These are phyloP conservation scores for Lasiodiplodia sp. DNA, from an alignment of 2,329 filamentous ascomycete genomes.

Conservation along the genomic window DNA sequence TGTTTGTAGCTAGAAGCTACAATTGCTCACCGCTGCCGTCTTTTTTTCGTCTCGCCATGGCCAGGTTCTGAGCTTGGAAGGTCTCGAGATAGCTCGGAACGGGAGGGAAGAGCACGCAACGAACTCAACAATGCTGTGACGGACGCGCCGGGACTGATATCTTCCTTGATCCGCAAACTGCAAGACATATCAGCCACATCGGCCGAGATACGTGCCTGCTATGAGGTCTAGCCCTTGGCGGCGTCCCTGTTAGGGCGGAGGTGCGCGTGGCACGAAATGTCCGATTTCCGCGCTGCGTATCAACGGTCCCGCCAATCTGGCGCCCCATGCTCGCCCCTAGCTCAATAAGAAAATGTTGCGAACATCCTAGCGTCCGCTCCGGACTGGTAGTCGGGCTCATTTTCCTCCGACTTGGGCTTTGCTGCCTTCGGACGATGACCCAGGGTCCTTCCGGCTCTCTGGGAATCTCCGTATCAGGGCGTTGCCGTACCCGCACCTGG, in stretches of 20 bases:
- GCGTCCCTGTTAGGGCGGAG: not conserved
- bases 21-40: not conserved
- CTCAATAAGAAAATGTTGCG: not conserved
- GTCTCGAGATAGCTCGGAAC: not conserved
- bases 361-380: not conserved
- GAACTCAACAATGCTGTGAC: not conserved
- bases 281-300: slow-evolving; percentile 2
- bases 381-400: slow-evolving; percentile 8
- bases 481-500: not conserved
- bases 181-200: not conserved
- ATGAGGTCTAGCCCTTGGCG: not conserved
- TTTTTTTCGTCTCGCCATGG: not conserved
- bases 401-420: slow-evolving; percentile 3
- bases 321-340: slow-evolving; percentile 5
- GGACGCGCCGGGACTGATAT: slow-evolving; percentile 1
- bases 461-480: slow-evolving; percentile 5
- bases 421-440: slow-evolving; percentile 9
- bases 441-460: slow-evolving; percentile 6
- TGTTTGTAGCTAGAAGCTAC: too few species aligned
- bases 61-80: not conserved
- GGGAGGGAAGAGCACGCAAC: not conserved
- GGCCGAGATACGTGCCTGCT: slow-evolving; percentile 5
- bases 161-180: not conserved
- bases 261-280: slow-evolving; percentile 5
- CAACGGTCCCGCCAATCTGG: slow-evolving; percentile 1